These are phyloP conservation scores for Amaranthus tricolor DNA, from an alignment of 179 eudicot species.

Conservation along the genomic window DNA sequence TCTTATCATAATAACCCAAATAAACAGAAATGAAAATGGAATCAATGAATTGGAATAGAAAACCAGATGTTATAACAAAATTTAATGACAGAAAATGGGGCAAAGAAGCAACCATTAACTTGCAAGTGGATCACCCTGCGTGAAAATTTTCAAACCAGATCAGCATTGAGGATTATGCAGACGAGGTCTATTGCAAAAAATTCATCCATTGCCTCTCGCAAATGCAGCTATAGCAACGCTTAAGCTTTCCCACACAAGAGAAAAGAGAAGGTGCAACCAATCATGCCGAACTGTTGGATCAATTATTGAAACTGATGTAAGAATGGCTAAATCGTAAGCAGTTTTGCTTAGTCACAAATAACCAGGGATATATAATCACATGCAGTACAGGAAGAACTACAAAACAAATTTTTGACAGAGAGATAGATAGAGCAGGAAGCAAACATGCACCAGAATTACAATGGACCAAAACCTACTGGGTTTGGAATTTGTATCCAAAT, in stretches of 20 bases:
- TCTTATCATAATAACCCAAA: background rate
- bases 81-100: background rate
- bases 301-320: constrained; percentile 5
- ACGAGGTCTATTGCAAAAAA: constrained; percentile 91
- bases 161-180: constrained; percentile 44
- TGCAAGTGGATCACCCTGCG: background rate
- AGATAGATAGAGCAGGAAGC: no score
- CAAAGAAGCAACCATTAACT: constrained; percentile 1
- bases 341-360: no score
- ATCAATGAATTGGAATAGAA: background rate
- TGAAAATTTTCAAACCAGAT: constrained; percentile 3
- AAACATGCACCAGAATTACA: no score
- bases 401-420: no score
- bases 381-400: no score
- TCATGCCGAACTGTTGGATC: constrained; percentile 54
- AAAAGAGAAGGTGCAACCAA: constrained; percentile 57
- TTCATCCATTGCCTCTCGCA: constrained; percentile 77
- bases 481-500: no score
- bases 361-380: no score
- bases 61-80: constrained; percentile 5
- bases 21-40: background rate
- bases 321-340: no score
- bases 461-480: no score
- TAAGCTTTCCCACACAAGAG: constrained; percentile 80
- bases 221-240: constrained; percentile 60